These are phyloP conservation scores for Larix sibirica DNA, from an alignment of 83 land plant genomes.

Conservation along the genomic window DNA sequence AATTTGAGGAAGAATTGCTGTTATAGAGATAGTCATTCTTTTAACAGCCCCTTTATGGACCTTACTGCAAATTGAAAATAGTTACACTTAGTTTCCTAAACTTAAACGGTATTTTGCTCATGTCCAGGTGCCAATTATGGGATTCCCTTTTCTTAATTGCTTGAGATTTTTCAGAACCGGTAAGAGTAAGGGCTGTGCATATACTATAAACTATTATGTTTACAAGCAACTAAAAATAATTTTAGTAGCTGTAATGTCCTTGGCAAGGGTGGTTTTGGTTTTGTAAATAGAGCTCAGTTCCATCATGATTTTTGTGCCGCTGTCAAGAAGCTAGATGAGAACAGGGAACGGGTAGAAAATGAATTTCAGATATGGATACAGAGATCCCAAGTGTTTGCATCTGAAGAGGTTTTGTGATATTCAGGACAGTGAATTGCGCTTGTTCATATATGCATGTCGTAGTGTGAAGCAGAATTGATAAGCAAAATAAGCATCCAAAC, in stretches of 20 bases:
- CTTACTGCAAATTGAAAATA: not conserved
- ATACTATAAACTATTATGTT: conserved; percentile 39
- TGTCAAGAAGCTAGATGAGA: conserved; percentile 58
- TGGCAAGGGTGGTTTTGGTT: conserved; percentile 73
- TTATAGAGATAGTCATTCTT: not conserved
- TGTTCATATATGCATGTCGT: no score
- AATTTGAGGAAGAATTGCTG: not conserved
- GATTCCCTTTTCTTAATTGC: conserved; percentile 28
- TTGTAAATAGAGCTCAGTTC: conserved; percentile 65
- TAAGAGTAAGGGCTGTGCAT: conserved; percentile 29
- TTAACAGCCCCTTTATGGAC: not conserved
- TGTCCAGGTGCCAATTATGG: conserved; percentile 29
- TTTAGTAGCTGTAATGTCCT: conserved; percentile 56
- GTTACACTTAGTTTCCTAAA: not conserved
- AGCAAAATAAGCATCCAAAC: not conserved
- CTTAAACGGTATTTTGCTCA: not conserved
- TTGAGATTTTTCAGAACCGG: conserved; percentile 23
- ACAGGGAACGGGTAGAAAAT: conserved; percentile 29
- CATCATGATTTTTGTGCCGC: conserved; percentile 54
- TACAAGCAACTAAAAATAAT: conserved; percentile 54
- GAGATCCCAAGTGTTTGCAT: not conserved
- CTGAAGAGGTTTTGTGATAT: not conserved
- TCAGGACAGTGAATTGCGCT: not conserved
- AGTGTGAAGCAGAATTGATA: no score
- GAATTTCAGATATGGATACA: conserved; percentile 59